These are phyloP conservation scores for Cryphonectria naterciae DNA, from an alignment of 2,329 filamentous ascomycete species.

Conservation along the genomic window DNA sequence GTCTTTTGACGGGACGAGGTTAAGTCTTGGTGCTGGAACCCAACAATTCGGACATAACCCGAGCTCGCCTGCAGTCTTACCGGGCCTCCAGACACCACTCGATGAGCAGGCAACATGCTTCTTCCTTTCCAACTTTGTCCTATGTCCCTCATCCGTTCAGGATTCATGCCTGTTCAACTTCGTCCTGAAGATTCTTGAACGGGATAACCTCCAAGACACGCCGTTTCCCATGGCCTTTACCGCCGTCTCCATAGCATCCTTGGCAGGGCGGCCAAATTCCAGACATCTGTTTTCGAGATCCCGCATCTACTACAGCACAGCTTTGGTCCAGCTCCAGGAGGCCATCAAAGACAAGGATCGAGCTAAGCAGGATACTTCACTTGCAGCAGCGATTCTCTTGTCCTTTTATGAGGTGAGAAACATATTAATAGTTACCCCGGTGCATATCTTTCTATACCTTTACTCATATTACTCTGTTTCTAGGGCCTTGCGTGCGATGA, in stretches of 20 bases:
- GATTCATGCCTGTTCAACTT: constrained; percentile 32
- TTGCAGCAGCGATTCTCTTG: constrained; percentile 33
- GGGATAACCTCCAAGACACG: constrained; percentile 29
- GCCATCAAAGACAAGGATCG: constrained; percentile 31
- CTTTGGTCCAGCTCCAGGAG: constrained; percentile 32
- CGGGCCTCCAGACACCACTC: constrained; percentile 31
- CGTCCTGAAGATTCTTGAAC: constrained; percentile 31
- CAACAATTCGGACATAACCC: neutral
- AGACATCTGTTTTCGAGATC: constrained; percentile 30
- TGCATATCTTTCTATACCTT: neutral
- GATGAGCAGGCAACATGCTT: constrained; percentile 35
- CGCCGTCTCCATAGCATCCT: constrained; percentile 32
- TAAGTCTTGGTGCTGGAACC: neutral
- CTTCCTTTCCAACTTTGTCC: constrained; percentile 34
- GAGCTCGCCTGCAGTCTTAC: constrained; percentile 1
- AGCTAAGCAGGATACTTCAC: constrained; percentile 31
- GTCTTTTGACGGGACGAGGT: constrained; percentile 20
- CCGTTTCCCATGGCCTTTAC: constrained; percentile 33
- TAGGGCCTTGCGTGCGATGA: constrained; percentile 31
- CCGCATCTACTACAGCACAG: constrained; percentile 33
- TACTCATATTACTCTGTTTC: neutral
- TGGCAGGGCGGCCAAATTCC: constrained; percentile 34
- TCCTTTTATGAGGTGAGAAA: constrained; percentile 34
- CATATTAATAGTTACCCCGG: neutral
- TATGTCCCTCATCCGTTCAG: constrained; percentile 30